Percentiles rank a stretch among this genome's conserved stretches.
These are phyloP conservation scores for Epichloe aotearoae DNA, from an alignment of 2,329 filamentous ascomycete genomes.

Conservation along the genomic window DNA sequence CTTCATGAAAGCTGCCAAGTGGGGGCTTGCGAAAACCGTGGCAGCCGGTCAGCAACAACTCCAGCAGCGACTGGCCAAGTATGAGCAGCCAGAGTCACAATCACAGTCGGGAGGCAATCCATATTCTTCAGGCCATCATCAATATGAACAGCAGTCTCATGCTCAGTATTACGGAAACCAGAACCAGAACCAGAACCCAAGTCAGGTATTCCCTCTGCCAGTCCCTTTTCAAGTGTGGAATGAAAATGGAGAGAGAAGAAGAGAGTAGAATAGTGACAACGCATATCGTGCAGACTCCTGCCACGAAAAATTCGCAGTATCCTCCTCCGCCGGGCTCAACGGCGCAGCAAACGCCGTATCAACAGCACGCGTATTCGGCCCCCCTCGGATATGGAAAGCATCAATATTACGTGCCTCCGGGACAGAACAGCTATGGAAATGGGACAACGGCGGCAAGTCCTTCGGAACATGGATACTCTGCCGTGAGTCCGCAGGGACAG, in stretches of 20 bases:
- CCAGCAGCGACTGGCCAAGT: constrained; percentile 8
- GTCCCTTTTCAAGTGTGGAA: neutral
- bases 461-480: neutral
- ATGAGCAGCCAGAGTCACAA: constrained; percentile 1
- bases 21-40: constrained; percentile 7
- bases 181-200: neutral
- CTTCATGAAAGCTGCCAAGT: constrained; percentile 8
- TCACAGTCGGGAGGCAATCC: neutral
- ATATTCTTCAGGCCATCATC: neutral
- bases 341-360: neutral
- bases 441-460: neutral
- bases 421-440: neutral
- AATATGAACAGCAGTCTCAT: neutral
- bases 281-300: neutral
- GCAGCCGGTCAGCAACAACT: constrained; percentile 9
- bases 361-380: neutral
- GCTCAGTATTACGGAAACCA: neutral
- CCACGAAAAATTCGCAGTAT: neutral
- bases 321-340: neutral
- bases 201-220: neutral
- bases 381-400: neutral
- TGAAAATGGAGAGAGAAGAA: neutral
- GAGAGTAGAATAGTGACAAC: neutral
- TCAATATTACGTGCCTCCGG: neutral
- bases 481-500: neutral